Percentiles rank a stretch among this genome's conserved stretches.
phyloP scores from a whole-genome alignment of 1,139 yeast species.

The Pneumocystis carinii region DNA sequence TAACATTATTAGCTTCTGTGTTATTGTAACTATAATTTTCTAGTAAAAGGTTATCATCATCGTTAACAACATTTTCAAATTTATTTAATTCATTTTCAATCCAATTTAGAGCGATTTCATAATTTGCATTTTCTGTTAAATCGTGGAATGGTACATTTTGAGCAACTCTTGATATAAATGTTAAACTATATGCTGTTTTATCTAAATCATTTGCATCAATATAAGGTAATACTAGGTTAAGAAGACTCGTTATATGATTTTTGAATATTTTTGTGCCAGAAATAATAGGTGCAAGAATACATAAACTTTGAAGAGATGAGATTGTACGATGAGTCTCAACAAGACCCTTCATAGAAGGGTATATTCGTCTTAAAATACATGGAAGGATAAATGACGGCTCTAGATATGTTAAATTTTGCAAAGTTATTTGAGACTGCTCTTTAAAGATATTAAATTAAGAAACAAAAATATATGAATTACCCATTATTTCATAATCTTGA shows the following conservation, averaged over 20 bases:
- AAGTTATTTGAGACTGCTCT: slow-evolving; percentile 33
- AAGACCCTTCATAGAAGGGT: slow-evolving; percentile 64
- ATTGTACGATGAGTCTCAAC: slow-evolving; percentile 71
- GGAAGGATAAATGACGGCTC: slow-evolving; percentile 52
- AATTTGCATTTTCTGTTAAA: slow-evolving; percentile 28
- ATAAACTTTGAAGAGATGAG: slow-evolving; percentile 55
- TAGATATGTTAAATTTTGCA: slow-evolving; percentile 51
- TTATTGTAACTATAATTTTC: slow-evolving; percentile 9
- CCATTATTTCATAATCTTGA: slow-evolving; percentile 44
- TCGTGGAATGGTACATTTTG: slow-evolving; percentile 54
- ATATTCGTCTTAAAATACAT: slow-evolving; percentile 52
- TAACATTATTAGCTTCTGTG: slow-evolving; percentile 21
- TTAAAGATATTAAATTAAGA: background rate
- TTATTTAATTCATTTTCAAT: slow-evolving; percentile 35
- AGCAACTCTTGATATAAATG: slow-evolving; percentile 56
- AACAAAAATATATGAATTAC: background rate
- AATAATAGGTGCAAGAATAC: slow-evolving; percentile 53
- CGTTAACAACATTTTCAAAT: slow-evolving; percentile 19
- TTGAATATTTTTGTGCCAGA: slow-evolving; percentile 51
- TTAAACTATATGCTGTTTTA: slow-evolving; percentile 56
- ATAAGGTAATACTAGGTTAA: slow-evolving; percentile 60
- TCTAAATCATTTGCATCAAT: slow-evolving; percentile 77
- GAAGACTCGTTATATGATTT: slow-evolving; percentile 61
- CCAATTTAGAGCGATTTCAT: slow-evolving; percentile 54
- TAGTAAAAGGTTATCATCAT: slow-evolving; percentile 3